Conservation (phyloP, 805 yeast species). For the Debaryomyces hansenii region DNA sequence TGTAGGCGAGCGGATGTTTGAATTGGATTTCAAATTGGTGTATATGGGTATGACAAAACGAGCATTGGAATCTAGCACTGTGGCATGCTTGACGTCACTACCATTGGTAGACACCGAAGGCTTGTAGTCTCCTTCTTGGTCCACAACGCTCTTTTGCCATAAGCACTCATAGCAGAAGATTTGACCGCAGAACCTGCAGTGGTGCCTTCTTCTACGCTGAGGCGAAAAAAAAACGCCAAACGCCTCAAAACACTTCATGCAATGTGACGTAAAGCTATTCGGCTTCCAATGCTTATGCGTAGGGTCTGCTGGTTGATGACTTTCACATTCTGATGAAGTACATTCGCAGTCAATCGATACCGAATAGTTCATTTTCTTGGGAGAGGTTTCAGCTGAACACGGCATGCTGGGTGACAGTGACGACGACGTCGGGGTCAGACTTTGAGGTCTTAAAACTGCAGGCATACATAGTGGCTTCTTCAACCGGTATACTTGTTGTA, state of each 20-base stretch:
- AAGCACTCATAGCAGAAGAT: conserved; percentile 41
- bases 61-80: conserved; percentile 24
- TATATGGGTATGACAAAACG: conserved; percentile 38
- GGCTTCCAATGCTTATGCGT: conserved; percentile 56
- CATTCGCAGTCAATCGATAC: not conserved
- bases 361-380: not conserved
- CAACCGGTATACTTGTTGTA: conserved; percentile 46
- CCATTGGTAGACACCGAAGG: not conserved
- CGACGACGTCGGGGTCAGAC: not conserved
- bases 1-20: not conserved
- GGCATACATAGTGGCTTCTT: conserved; percentile 51
- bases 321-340: conserved; percentile 6
- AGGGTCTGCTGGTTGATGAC: conserved; percentile 36
- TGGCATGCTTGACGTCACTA: conserved; percentile 7
- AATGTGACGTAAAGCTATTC: conserved; percentile 37
- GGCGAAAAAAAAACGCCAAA: conserved; percentile 32
- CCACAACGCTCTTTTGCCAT: conserved; percentile 14
- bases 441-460: conserved; percentile 49
- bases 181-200: conserved; percentile 53
- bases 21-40: conserved; percentile 15
- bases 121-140: not conserved
- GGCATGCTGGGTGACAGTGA: not conserved
- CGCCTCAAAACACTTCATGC: conserved; percentile 41
- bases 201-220: conserved; percentile 39
- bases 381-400: conserved; percentile 3